Conservation (phyloP, 805 yeast species). For the Zygotorulaspora sp. region DNA sequence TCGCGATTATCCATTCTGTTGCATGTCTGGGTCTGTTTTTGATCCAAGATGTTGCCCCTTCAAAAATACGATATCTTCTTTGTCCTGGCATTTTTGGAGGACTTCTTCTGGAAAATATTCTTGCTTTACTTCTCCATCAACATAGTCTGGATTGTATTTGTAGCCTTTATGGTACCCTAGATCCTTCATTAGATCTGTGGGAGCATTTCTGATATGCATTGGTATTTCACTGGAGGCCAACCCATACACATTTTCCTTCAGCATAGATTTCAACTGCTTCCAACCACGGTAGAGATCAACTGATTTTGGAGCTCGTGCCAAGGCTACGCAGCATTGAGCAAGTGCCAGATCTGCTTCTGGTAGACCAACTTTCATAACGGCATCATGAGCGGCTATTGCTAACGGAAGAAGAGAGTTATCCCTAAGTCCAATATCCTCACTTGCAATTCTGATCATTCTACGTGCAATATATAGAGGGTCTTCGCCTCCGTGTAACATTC, state of each 20-base stretch:
- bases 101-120: conserved; percentile 67
- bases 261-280: conserved; percentile 54
- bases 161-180: conserved; percentile 80
- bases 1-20: background rate
- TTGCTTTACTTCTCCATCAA: conserved; percentile 69
- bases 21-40: conserved; percentile 40
- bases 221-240: conserved; percentile 56
- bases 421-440: conserved; percentile 86
- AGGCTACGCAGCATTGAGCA: conserved; percentile 89
- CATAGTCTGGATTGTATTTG: conserved; percentile 81
- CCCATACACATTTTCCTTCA: conserved; percentile 47
- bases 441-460: conserved; percentile 89
- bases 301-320: conserved; percentile 81
- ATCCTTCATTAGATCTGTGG: conserved; percentile 85
- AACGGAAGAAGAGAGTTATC: conserved; percentile 84
- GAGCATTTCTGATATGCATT: conserved; percentile 87
- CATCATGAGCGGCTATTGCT: conserved; percentile 79
- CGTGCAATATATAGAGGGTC: conserved; percentile 86
- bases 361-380: conserved; percentile 85
- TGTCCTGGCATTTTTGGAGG: conserved; percentile 20
- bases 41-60: conserved; percentile 53
- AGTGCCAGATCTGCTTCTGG: conserved; percentile 89
- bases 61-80: conserved; percentile 45
- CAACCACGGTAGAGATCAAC: conserved; percentile 82
- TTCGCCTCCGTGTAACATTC: conserved; percentile 92